Base-by-base conservation (phyloP, 495 filamentous ascomycete genomes). In the Hamigera avellanea region DNA sequence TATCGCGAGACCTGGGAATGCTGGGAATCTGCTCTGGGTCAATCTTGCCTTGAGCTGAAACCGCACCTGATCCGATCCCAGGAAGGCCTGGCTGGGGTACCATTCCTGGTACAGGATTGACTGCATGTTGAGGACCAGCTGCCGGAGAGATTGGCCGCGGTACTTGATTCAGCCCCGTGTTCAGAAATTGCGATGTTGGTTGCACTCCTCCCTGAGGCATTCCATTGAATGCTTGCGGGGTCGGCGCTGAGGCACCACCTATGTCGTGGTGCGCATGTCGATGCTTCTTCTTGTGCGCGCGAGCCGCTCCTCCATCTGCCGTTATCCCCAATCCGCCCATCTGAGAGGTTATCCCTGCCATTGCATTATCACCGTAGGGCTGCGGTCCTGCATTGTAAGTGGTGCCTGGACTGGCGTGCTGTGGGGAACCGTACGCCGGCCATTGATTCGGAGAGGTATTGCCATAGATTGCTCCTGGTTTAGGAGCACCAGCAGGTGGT, bases 1-100 rank as follows among this genome's bases (percentile, higher is more conserved):
- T 49, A 56, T 96, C 88, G 62, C 91, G 77, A 45, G 86, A 83
- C 41, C 77, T 61, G 18, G 91, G 93, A 37, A 99, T 73, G 44
- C 88, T 95, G 15, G 91, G 91, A 40, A 94, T 87, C 41, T 94
- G 84, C 49, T 95, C 86, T 9, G 93, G 84, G 41, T 95, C 85
- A 43, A 95, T 80, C 47, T 73, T 73, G 13, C 81, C 77, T 56
- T 87, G 80, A 5, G 80, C 75, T 15, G 80, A 56, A 10, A 70
- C 69, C 12, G 65, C 57, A 5, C 56, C 62, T 14, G 52, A 52
- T 32, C 50, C 60, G 8, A 50, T 32, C 21, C 46, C 45, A 38
- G 53, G 36, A 35, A 60, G 19, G 48, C 69, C 34, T 74, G 82
- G 49, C 56, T 70, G 59, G 69, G 68, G 64, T 3, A 71, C 61